A percentile compares a stretch with the other conserved stretches of the same genome.
These are phyloP conservation scores for Mycotypha africana DNA, from an alignment of 371 early-diverging fungal genomes.

Conservation along the genomic window DNA sequence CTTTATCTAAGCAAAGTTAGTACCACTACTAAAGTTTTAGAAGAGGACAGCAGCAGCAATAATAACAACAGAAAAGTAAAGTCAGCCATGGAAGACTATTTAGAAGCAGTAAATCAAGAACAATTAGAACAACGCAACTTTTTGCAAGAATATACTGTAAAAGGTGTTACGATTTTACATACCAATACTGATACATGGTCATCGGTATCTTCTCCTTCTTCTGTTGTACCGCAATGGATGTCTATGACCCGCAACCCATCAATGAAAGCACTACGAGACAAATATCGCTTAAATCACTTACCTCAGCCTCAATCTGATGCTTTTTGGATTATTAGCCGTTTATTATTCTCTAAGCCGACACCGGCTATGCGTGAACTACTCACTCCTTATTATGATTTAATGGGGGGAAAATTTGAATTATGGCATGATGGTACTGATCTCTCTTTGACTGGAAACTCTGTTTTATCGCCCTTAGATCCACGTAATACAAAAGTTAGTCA, in stretches of 20 bases:
- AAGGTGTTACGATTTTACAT: slow-evolving; percentile 5
- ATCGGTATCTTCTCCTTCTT: too few species aligned
- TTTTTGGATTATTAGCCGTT: slow-evolving; percentile 31
- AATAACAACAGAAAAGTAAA: too few species aligned
- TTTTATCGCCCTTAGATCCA: slow-evolving; percentile 11
- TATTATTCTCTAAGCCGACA: slow-evolving; percentile 28
- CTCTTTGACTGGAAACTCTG: slow-evolving; percentile 1
- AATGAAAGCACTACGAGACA: slow-evolving; percentile 19
- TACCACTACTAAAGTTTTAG: background rate
- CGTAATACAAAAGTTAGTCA: slow-evolving; percentile 1
- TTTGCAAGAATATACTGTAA: background rate
- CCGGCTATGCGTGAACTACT: slow-evolving; percentile 20
- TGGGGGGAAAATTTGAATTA: slow-evolving; percentile 40
- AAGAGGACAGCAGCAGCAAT: too few species aligned
- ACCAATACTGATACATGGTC: too few species aligned
- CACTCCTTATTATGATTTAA: slow-evolving; percentile 22
- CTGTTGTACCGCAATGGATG: slow-evolving; percentile 6
- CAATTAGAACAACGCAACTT: slow-evolving; percentile 4
- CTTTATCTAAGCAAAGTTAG: slow-evolving; percentile 19
- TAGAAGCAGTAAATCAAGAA: background rate
- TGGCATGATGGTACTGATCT: too few species aligned
- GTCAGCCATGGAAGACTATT: too few species aligned
- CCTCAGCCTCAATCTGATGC: slow-evolving; percentile 18
- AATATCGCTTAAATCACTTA: slow-evolving; percentile 25
- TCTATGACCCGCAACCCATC: slow-evolving; percentile 6